Percentiles rank a stretch among this genome's conserved stretches.
Evolutionary conservation across 805 yeast species (phyloP).

Genomic region (Phaffomyces thermotolerans): DNA sequence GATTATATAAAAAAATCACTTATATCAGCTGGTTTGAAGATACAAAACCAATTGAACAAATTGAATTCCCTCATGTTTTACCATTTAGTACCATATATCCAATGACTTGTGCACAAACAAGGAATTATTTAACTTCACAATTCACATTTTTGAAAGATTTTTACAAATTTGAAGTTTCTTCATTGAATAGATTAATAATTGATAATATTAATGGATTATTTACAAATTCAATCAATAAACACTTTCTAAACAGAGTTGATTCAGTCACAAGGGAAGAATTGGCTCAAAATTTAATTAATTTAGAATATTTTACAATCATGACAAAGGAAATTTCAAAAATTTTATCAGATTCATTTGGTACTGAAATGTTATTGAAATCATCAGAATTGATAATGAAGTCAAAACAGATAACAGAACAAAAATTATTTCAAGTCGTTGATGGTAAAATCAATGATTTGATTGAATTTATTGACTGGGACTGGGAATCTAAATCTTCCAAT

Average conservation of each 20-base stretch:
- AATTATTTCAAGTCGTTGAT: constrained; percentile 78
- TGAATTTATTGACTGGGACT: constrained; percentile 81
- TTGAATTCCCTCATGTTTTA: constrained; percentile 49
- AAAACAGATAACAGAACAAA: constrained; percentile 66
- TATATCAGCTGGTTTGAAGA: constrained; percentile 64
- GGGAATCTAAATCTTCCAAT: constrained; percentile 50
- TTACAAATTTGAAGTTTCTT: constrained; percentile 52
- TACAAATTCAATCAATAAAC: constrained; percentile 55
- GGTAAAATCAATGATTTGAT: constrained; percentile 69
- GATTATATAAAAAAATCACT: constrained; percentile 56
- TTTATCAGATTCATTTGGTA: constrained; percentile 29
- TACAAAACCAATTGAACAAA: constrained; percentile 32
- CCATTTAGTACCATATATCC: constrained; percentile 90
- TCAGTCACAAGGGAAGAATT: constrained; percentile 82
- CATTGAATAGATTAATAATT: constrained; percentile 52
- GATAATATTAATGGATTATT: constrained; percentile 63
- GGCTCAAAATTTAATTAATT: constrained; percentile 80
- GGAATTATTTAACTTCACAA: constrained; percentile 57
- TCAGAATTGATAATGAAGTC: constrained; percentile 49
- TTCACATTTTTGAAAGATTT: constrained; percentile 61
- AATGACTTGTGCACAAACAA: constrained; percentile 70
- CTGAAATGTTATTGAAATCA: constrained; percentile 42
- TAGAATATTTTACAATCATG: constrained; percentile 79
- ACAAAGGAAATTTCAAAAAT: constrained; percentile 50
- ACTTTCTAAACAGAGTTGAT: constrained; percentile 52